Base-by-base conservation (phyloP, 23 red algal genomes). In the Agarophyton chilense region DNA sequence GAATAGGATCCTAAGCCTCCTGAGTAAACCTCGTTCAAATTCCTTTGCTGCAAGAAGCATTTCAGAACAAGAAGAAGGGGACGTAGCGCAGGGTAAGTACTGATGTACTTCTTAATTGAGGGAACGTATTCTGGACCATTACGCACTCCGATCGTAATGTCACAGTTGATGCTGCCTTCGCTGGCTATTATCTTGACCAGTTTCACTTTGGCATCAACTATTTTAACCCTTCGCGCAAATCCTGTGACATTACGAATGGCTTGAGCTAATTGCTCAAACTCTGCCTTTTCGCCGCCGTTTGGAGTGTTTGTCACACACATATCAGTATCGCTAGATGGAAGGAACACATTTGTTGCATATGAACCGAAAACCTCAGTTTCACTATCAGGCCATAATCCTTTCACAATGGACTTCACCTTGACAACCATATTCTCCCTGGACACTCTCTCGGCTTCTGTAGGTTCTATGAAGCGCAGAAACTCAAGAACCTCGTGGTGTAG, bases 311-410 rank as follows among this genome's bases (percentile, higher is more conserved):
- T 77, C 1, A 98, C 65, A 75, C 95, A 98, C 31, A 98, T 84
- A 60, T 98, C 95, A 75, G 94, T 86, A 90, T 98, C 95, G 65
- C 95, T 98, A 26, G 90, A 72, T 39, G 95, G 95, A 31, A 94
- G 79, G 78, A 60, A 90, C 5, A 98, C 22, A 18, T 79, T 77
- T 6, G 91, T 94, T 11, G 95, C 95, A 75, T 87, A 98, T 31
- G 95, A 98, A 44, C 95, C 95, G 83, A 94, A 98, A 1, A 91
- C 35, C 21, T 92, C 41, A 19, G 88, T 79, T 11, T 11, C 65
- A 34, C 90, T 72, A 17, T 84, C 57, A 46, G 95, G 95, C 90
- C 90, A 98, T 16, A 98, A 46, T 24, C 29, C 17, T 54, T 84
- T 79, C 24, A 93, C 71, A 60, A 97, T 90, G 35, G 82, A 57